Evolutionary conservation across 192 early-diverging fungal genomes (phyloP).

Genomic region (Linderina pennispora): DNA sequence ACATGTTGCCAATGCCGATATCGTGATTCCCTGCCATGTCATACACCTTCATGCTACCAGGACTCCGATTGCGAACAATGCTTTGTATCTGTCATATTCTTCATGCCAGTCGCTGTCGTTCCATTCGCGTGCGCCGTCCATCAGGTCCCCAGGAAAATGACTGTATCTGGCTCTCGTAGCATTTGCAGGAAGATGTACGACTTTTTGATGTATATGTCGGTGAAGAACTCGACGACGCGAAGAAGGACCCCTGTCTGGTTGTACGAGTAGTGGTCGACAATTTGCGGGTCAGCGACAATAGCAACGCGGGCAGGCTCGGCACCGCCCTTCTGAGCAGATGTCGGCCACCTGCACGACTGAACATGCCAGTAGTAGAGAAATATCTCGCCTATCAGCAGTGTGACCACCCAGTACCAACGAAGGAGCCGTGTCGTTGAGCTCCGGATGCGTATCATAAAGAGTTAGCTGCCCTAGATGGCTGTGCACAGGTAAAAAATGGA

Average conservation of each 20-base stretch:
- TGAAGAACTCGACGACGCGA: conserved; percentile 65
- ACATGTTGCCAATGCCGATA: conserved; percentile 75
- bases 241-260: conserved; percentile 57
- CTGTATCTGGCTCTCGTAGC: conserved; percentile 51
- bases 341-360: conserved; percentile 28
- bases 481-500: no score
- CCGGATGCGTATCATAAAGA: neutral
- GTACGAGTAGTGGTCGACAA: conserved; percentile 89
- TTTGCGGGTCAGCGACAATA: conserved; percentile 87
- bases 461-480: no score
- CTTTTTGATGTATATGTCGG: conserved; percentile 78
- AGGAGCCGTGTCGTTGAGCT: conserved; percentile 1
- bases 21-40: conserved; percentile 92
- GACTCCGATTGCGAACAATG: conserved; percentile 48
- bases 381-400: conserved; percentile 31
- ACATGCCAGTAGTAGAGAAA: conserved; percentile 24
- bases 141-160: conserved; percentile 80
- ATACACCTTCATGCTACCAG: conserved; percentile 19
- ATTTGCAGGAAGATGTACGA: conserved; percentile 63
- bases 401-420: conserved; percentile 15
- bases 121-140: conserved; percentile 70
- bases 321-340: no score
- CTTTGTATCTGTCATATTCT: conserved; percentile 51
- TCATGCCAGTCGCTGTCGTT: conserved; percentile 46
- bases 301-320: conserved; percentile 41